Conservation (phyloP, 192 early-diverging fungal genomes). For the Helicostylum pulchrum region DNA sequence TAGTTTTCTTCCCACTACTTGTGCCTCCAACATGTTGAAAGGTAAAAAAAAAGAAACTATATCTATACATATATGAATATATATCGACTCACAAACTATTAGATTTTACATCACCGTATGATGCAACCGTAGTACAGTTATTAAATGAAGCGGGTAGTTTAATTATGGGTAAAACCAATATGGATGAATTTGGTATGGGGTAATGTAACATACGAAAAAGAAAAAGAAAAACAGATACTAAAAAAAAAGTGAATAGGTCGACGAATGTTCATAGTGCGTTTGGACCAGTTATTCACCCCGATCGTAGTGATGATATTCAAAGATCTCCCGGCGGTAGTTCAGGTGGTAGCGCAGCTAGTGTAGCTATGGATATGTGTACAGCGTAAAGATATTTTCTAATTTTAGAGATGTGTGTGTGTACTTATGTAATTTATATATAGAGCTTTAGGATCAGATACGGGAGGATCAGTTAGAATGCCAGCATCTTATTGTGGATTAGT, state of each 20-base stretch:
- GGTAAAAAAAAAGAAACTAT: slow-evolving; percentile 35
- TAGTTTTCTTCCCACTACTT: slow-evolving; percentile 58
- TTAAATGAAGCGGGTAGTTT: slow-evolving; percentile 61
- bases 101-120: slow-evolving; percentile 67
- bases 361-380: slow-evolving; percentile 75
- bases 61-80: not conserved
- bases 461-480: slow-evolving; percentile 90
- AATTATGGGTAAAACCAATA: slow-evolving; percentile 80
- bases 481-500: slow-evolving; percentile 91
- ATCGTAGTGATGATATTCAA: slow-evolving; percentile 6
- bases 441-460: slow-evolving; percentile 91
- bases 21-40: slow-evolving; percentile 68
- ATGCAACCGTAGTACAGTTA: slow-evolving; percentile 68
- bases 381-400: slow-evolving; percentile 42
- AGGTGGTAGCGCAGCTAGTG: slow-evolving; percentile 88
- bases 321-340: slow-evolving; percentile 86
- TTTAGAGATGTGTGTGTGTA: not conserved
- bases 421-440: slow-evolving; percentile 30
- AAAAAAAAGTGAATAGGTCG: slow-evolving; percentile 31
- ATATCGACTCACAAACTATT: not conserved
- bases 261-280: slow-evolving; percentile 42
- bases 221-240: not conserved
- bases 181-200: slow-evolving; percentile 99
- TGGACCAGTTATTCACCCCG: slow-evolving; percentile 44
- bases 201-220: slow-evolving; percentile 20